Evolutionary conservation across 306 rosid genomes (phyloP), one percentile per base, ranked within the genome.

Genomic region (Parietaria judaica): DNA sequence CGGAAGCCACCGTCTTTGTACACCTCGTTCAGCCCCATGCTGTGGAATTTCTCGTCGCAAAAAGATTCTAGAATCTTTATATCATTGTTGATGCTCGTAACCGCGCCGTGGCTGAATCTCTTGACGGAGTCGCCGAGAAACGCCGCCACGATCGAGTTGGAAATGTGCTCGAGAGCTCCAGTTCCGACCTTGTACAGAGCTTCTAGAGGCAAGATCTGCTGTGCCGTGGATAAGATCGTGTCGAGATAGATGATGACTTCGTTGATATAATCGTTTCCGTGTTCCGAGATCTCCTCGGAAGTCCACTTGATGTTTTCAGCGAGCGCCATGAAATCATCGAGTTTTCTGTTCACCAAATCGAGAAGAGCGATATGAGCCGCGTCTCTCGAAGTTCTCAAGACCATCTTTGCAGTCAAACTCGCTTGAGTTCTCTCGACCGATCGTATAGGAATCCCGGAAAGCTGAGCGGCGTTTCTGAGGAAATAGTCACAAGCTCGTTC

Each of bases 401-500:
- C 83, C 44, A 74, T 76, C 74, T 88, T 92, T n/a, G 99, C 99
- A 39, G 94, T 68, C 54, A 92, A 84, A 67, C 68, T 37, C 54
- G 79, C 76, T 67, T 82, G 94, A 52, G 92, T 73, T 74, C 79
- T 86, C 72, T 82, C 95, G 43, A 74, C 80, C 6, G 81, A 16
- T 43, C 90, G 84, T n/a, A 49, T 61, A 0, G 85, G 79, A 47
- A 74, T 17, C 36, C 90, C 86, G 62, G 94, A 79, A 54, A 68
- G 84, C 51, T 84, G 88, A 15, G 94, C 88, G 0, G 90, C 90
- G 66, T 86, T 78, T 38, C 85, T 63, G 58, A 92, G 80, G 69
- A 88, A 92, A 74, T 72, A 92, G 67, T 88, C 95, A 67, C 99
- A 88, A 52, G 96, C 96, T 78, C 90, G 82, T 84, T 92, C 99